phyloP scores from a whole-genome alignment of 345 rosid genomes.

The Alliaria petiolata region DNA sequence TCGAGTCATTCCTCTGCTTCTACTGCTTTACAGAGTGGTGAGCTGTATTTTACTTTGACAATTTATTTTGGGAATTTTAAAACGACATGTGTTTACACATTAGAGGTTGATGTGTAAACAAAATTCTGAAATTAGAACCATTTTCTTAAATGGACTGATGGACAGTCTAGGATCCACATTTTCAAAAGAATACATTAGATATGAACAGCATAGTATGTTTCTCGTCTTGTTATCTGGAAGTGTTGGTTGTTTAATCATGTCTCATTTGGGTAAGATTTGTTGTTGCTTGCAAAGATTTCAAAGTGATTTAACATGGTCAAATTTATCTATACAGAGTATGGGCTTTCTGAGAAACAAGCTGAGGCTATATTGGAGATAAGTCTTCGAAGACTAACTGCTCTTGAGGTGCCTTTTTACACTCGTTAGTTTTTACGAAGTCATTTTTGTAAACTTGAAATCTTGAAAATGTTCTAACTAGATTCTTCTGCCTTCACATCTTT shows the following conservation, averaged over 20 bases:
- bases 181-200: slow-evolving; percentile 1
- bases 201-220: neutral
- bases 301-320: neutral
- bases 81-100: too few relatives aligned
- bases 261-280: neutral
- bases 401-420: slow-evolving; percentile 55
- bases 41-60: slow-evolving; percentile 14
- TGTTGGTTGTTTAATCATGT: neutral
- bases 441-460: neutral
- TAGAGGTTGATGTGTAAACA: too few relatives aligned
- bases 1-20: slow-evolving; percentile 67
- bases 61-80: neutral
- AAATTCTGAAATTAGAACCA: neutral
- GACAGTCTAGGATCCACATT: slow-evolving; percentile 3
- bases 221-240: neutral
- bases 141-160: neutral
- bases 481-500: slow-evolving; percentile 11
- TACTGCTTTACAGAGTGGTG: slow-evolving; percentile 59
- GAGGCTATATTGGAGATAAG: slow-evolving; percentile 84
- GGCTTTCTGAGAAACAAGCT: slow-evolving; percentile 86
- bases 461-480: neutral
- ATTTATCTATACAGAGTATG: slow-evolving; percentile 45
- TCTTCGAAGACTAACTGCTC: slow-evolving; percentile 71
- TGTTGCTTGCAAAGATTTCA: neutral
- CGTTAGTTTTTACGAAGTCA: neutral